Evolutionary conservation across 306 rosid species (phyloP).

Genomic region (Cucumis sativus): Cucumber_9930_V3 NC_026659.2:6223001-6223500

Average conservation of each 20-base stretch:
- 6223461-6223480: neutral
- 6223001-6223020: constrained; percentile 1
- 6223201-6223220: constrained; percentile 4
- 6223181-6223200: constrained; percentile 17
- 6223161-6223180: constrained; percentile 27
- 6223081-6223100: constrained; percentile 49
- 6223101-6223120: constrained; percentile 38
- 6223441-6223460: neutral
- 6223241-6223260: neutral
- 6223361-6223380: constrained; percentile 21
- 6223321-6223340: constrained; percentile 17
- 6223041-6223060: no score
- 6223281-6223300: constrained; percentile 3
- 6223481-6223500: neutral
- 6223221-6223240: constrained; percentile 14
- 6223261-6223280: neutral
- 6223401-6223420: neutral
- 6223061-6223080: constrained; percentile 44
- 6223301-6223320: constrained; percentile 7
- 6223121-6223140: constrained; percentile 15
- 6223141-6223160: constrained; percentile 20
- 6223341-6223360: constrained; percentile 14
- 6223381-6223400: constrained; percentile 29
- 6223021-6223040: constrained; percentile 1
- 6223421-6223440: neutral